Conservation (phyloP, 495 filamentous ascomycete species). For the Niebla homalea region DNA sequence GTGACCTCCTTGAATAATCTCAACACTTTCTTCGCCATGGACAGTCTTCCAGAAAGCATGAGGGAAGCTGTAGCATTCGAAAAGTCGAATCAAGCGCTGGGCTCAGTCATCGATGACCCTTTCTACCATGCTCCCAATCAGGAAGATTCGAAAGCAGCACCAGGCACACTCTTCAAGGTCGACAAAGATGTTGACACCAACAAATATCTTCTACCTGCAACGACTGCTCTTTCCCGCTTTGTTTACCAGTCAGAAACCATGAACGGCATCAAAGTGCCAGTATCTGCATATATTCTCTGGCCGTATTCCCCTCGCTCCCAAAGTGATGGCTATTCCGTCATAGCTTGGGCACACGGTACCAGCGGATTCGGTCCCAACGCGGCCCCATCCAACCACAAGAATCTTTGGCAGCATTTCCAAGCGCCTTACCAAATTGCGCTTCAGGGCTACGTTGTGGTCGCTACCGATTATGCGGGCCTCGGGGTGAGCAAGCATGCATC, state of each 20-base stretch:
- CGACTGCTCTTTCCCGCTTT: slow-evolving; percentile 32
- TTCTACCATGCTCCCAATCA: not conserved
- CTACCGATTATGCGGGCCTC: slow-evolving; percentile 42
- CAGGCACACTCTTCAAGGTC: slow-evolving; percentile 6
- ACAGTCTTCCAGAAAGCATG: no score
- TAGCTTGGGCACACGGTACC: slow-evolving; percentile 42
- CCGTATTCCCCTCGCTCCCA: slow-evolving; percentile 27
- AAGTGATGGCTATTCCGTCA: slow-evolving; percentile 22
- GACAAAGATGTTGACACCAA: slow-evolving; percentile 2
- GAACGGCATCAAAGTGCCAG: slow-evolving; percentile 34
- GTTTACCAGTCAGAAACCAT: slow-evolving; percentile 32
- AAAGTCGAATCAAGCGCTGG: no score
- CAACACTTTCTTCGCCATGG: no score
- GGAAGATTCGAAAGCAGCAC: not conserved
- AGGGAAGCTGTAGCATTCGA: no score
- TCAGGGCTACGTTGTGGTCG: slow-evolving; percentile 41
- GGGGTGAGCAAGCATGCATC: slow-evolving; percentile 29
- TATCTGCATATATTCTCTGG: slow-evolving; percentile 41
- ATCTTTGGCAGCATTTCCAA: slow-evolving; percentile 31
- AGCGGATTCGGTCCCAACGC: slow-evolving; percentile 29
- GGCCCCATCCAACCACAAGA: slow-evolving; percentile 33
- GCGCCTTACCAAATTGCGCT: slow-evolving; percentile 33
- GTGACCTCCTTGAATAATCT: no score
- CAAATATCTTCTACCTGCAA: slow-evolving; percentile 17
- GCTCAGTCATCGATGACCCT: no score